Percentiles rank a stretch among this genome's conserved stretches.
phyloP scores from a whole-genome alignment of 2,329 filamentous ascomycete genomes.

The Penicillium sp. region DNA sequence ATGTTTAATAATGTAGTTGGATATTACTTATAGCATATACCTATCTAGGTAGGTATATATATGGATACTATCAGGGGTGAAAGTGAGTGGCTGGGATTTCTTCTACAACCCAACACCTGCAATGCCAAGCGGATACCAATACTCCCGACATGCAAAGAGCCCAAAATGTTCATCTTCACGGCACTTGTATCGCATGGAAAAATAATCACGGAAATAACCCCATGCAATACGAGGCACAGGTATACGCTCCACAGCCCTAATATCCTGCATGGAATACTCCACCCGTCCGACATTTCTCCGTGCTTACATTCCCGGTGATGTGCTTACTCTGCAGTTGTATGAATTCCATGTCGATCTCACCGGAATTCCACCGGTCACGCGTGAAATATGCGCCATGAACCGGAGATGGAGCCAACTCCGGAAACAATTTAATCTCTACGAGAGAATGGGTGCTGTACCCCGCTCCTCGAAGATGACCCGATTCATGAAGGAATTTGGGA shows the following conservation, averaged over 20 bases:
- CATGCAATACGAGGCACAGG: neutral
- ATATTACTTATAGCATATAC: neutral
- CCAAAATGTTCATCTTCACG: neutral
- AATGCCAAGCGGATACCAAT: neutral
- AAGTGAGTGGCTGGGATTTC: neutral
- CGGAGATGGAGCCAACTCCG: slow-evolving; percentile 6
- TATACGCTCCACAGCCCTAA: neutral
- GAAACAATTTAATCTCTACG: neutral
- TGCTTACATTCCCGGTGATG: neutral
- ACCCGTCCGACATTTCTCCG: neutral
- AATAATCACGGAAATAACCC: neutral
- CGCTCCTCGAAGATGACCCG: neutral
- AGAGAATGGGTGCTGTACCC: neutral
- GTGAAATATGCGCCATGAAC: neutral
- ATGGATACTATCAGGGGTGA: neutral
- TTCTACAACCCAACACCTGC: neutral
- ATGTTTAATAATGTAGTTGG: neutral
- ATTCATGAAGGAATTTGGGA: neutral
- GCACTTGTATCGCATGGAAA: neutral
- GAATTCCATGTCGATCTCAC: slow-evolving; percentile 15
- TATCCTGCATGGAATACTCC: neutral
- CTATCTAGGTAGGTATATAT: no score
- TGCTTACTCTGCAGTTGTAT: neutral
- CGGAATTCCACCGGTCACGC: slow-evolving; percentile 16
- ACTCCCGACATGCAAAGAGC: neutral